phyloP scores from a whole-genome alignment of 2,329 filamentous ascomycete species.

The Pseudopithomyces maydicus region DNA sequence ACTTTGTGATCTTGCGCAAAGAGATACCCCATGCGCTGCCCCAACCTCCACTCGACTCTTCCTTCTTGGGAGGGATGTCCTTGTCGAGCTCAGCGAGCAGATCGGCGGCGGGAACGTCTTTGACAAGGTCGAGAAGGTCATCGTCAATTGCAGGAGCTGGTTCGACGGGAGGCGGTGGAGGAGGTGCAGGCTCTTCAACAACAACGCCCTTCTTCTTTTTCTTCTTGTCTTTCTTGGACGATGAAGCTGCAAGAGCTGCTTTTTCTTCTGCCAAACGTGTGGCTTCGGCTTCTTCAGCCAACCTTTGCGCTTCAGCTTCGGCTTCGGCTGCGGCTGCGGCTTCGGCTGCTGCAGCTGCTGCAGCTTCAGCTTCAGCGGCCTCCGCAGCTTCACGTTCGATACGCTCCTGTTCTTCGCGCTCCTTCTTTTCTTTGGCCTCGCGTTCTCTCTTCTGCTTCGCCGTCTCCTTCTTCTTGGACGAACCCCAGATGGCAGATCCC shows the following conservation, averaged over 20 bases:
- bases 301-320: slow-evolving; percentile 40
- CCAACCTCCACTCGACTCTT: slow-evolving; percentile 38
- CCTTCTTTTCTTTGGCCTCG: slow-evolving; percentile 21
- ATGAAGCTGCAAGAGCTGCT: slow-evolving; percentile 24
- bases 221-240: slow-evolving; percentile 32
- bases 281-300: slow-evolving; percentile 35
- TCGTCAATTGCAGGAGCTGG: slow-evolving; percentile 26
- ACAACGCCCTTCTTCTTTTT: slow-evolving; percentile 44
- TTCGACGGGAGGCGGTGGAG: slow-evolving; percentile 22
- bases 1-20: slow-evolving; percentile 51
- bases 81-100: slow-evolving; percentile 45
- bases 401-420: slow-evolving; percentile 34
- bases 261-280: slow-evolving; percentile 43
- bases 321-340: slow-evolving; percentile 25
- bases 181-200: slow-evolving; percentile 26
- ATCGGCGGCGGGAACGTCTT: slow-evolving; percentile 38
- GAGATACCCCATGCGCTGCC: slow-evolving; percentile 53
- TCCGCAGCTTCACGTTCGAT: slow-evolving; percentile 32
- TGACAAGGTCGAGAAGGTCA: slow-evolving; percentile 40
- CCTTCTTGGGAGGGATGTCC: slow-evolving; percentile 36
- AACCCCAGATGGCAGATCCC: slow-evolving; percentile 24
- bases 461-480: slow-evolving; percentile 35
- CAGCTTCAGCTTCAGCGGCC: slow-evolving; percentile 41
- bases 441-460: slow-evolving; percentile 29
- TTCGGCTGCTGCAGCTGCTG: slow-evolving; percentile 39